Evolutionary conservation across 371 early-diverging fungal species (phyloP), one percentile per base, ranked within the genome.

Genomic region (Hamiltosporidium magnivora): DNA sequence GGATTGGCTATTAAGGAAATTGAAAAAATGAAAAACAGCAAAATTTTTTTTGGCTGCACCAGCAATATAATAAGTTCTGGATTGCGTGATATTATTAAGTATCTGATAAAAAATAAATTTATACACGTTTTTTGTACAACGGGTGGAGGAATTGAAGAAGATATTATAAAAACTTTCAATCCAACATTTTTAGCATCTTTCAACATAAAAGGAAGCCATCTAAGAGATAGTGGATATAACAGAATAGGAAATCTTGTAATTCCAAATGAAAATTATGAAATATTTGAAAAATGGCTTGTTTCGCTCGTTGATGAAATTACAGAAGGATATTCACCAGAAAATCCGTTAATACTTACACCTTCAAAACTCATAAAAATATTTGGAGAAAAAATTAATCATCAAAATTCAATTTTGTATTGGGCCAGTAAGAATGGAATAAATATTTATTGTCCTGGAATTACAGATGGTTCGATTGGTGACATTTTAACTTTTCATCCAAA

Each of bases 81-180:
- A 12, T 77, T 95, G n/a, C 84, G 97, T 58, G 97, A 99, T 72
- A 84, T 88, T 25, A 87, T 99, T 64, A 86, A 87, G 38, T 93
- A 86, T 75, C 83, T 99, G 42, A 91, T 87, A 1, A 87, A 95
- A 78, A 88, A 75, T 56, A 79, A 72, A 61, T 68, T 58, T 64
- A 84, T 98, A 0, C 89, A 94, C 79, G 89, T 90, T 40, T 69
- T 96, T 62, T 96, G 96, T 0, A 85, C 93, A 0, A 90, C 94
- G 11, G 98, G 92, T 3, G 99, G 98, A 61, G 97, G 97, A 61
- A 84, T 99, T 4, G 99, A 97, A 76, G 97, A 97, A 76, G 99
- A 99, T 75, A 86, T 99, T 62, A 97, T 97, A 77, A 99, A 97
- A 83, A 93, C 94, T 72, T 79, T 96, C 40, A 90, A 86, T 6